Conservation (phyloP, 495 filamentous ascomycete species). For the Aspergillus ellipticus region DNA sequence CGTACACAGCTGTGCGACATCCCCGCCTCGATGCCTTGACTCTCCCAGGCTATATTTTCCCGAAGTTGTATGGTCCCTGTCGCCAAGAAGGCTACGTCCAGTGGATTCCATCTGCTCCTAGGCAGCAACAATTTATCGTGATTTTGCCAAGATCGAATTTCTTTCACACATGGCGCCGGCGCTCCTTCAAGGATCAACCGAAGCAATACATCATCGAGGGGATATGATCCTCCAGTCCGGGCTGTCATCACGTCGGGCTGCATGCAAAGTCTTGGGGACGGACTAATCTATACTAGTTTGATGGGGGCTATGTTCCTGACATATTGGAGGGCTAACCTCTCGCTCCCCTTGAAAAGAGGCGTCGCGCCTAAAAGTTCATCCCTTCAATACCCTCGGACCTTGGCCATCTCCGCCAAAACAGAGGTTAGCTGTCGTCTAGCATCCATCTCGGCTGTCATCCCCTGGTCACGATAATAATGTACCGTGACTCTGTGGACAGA, state of each 20-base stretch:
- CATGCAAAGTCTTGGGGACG: too few species aligned
- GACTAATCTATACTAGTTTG: too few species aligned
- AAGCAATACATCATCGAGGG: too few species aligned
- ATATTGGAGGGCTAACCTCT: not conserved
- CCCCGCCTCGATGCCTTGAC: too few species aligned
- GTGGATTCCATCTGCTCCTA: not conserved
- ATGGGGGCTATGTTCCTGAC: not conserved
- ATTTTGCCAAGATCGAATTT: not conserved
- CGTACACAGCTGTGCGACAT: too few species aligned
- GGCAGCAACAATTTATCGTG: slow-evolving; percentile 3
- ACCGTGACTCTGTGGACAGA: slow-evolving; percentile 34
- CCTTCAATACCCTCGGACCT: not conserved
- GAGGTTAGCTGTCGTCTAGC: slow-evolving; percentile 35
- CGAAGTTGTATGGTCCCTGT: not conserved
- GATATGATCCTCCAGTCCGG: too few species aligned
- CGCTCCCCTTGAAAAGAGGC: not conserved
- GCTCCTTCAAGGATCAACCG: too few species aligned
- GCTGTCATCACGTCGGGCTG: too few species aligned
- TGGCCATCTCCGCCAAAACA: slow-evolving; percentile 24
- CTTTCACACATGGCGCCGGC: not conserved
- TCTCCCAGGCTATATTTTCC: too few species aligned
- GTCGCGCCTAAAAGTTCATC: not conserved
- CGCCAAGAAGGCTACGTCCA: not conserved
- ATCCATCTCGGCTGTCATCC: slow-evolving; percentile 36
- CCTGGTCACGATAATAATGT: slow-evolving; percentile 40